Conservation (phyloP, 1,284 basidiomycete species). For the Volvariella surrecta region DNA sequence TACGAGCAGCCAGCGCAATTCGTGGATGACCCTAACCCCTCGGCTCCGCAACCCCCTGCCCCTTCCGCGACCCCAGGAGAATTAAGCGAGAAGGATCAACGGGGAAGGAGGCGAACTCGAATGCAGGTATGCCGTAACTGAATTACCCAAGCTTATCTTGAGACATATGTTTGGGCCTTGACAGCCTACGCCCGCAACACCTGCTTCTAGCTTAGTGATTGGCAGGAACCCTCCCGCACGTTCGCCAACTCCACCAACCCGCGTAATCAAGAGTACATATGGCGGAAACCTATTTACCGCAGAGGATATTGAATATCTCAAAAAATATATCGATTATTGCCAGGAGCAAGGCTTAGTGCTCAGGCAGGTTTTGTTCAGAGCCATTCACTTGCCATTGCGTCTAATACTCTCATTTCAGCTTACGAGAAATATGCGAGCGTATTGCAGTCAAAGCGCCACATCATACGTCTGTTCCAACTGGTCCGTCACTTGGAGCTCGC, state of each 20-base stretch:
- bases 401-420: conserved; percentile 26
- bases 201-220: conserved; percentile 53
- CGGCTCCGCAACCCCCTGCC: conserved; percentile 29
- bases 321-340: conserved; percentile 80
- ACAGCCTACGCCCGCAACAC: conserved; percentile 49
- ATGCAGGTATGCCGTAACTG: conserved; percentile 31
- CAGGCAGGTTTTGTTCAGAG: conserved; percentile 35
- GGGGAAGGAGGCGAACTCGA: conserved; percentile 59
- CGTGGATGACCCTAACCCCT: conserved; percentile 25
- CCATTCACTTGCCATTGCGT: conserved; percentile 1
- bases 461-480: conserved; percentile 51
- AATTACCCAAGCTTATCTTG: conserved; percentile 1
- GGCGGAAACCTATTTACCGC: conserved; percentile 77
- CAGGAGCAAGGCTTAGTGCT: conserved; percentile 74
- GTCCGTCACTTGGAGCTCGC: not conserved
- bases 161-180: conserved; percentile 9
- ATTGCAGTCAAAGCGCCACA: conserved; percentile 80
- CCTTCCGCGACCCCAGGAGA: conserved; percentile 23
- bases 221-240: conserved; percentile 61
- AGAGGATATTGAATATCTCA: conserved; percentile 71
- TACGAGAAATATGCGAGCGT: conserved; percentile 76
- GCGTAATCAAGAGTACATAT: conserved; percentile 79
- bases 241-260: conserved; percentile 70
- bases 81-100: conserved; percentile 24
- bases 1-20: conserved; percentile 35